Evolutionary conservation across 23 red algal genomes (phyloP).

Genomic region (Gracilaria domingensis): DNA sequence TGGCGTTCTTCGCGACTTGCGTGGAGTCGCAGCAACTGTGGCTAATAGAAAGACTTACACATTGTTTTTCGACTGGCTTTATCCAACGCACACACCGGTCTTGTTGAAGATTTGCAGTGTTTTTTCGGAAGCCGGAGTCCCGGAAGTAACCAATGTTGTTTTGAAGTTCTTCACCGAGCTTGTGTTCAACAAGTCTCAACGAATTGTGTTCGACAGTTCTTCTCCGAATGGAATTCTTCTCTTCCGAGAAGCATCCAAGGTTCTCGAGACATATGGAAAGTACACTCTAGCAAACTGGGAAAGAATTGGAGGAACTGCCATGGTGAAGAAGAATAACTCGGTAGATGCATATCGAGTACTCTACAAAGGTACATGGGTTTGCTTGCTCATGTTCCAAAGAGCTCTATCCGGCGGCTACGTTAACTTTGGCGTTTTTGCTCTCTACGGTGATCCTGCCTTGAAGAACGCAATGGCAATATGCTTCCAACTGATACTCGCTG

Average conservation of each 20-base stretch:
- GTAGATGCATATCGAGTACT: slow-evolving; percentile 72
- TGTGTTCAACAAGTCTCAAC: slow-evolving; percentile 77
- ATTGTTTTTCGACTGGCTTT: slow-evolving; percentile 79
- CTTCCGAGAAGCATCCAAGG: slow-evolving; percentile 85
- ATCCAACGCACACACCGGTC: slow-evolving; percentile 73
- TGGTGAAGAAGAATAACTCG: slow-evolving; percentile 39
- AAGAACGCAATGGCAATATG: slow-evolving; percentile 74
- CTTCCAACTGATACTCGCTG: slow-evolving; percentile 53
- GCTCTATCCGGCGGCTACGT: slow-evolving; percentile 82
- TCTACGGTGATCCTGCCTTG: slow-evolving; percentile 85
- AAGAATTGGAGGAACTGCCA: slow-evolving; percentile 59
- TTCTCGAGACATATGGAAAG: slow-evolving; percentile 76
- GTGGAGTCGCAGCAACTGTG: slow-evolving; percentile 64
- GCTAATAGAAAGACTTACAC: slow-evolving; percentile 65
- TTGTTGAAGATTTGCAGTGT: slow-evolving; percentile 75
- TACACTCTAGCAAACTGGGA: slow-evolving; percentile 69
- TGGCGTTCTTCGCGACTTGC: slow-evolving; percentile 82
- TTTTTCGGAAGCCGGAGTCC: slow-evolving; percentile 77
- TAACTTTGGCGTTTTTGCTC: slow-evolving; percentile 87
- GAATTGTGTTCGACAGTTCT: slow-evolving; percentile 86
- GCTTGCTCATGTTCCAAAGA: slow-evolving; percentile 73
- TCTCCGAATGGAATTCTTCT: slow-evolving; percentile 85
- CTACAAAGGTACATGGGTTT: slow-evolving; percentile 84
- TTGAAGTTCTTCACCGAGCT: slow-evolving; percentile 86
- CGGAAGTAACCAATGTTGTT: slow-evolving; percentile 54